Evolutionary conservation across 345 rosid species (phyloP).

Genomic region (Melastoma malabathricum): DNA sequence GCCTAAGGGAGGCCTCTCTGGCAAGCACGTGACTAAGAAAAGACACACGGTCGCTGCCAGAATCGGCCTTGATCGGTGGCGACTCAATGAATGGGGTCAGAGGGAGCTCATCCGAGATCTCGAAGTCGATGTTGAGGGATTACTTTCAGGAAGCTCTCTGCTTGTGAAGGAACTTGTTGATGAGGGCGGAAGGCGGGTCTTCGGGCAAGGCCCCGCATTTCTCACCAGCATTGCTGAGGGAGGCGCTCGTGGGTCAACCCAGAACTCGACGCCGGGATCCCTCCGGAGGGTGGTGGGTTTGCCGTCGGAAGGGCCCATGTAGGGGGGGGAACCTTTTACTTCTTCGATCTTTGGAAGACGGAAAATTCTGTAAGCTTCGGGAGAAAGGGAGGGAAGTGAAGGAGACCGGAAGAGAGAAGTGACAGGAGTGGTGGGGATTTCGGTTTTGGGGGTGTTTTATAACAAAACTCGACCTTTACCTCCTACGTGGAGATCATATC

Average conservation of each 20-base stretch:
- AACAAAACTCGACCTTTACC: too few species aligned
- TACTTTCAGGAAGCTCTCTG: constrained; percentile 64
- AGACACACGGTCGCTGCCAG: too few species aligned
- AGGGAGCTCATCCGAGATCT: constrained; percentile 39
- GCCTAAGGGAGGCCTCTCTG: too few species aligned
- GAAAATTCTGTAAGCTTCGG: too few species aligned
- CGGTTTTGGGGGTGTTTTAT: too few species aligned
- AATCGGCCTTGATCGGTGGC: neutral
- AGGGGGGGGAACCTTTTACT: too few species aligned
- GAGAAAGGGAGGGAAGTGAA: neutral
- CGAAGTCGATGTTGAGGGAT: constrained; percentile 61
- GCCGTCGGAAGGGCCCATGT: neutral
- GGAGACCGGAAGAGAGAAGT: too few species aligned
- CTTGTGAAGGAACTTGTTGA: constrained; percentile 53
- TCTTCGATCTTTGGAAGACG: too few species aligned
- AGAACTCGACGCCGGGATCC: constrained; percentile 9
- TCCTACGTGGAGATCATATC: too few species aligned
- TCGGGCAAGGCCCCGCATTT: constrained; percentile 4
- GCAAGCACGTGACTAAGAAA: too few species aligned
- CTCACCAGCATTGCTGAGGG: neutral
- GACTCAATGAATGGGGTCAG: neutral
- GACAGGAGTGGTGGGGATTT: too few species aligned
- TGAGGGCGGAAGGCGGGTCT: constrained; percentile 68
- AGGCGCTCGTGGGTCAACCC: constrained; percentile 18
- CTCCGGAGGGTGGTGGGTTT: neutral